Evolutionary conservation across 805 yeast species (phyloP), one percentile per base, ranked within the genome.

Genomic region (Barnettozyma sucrosica): DNA sequence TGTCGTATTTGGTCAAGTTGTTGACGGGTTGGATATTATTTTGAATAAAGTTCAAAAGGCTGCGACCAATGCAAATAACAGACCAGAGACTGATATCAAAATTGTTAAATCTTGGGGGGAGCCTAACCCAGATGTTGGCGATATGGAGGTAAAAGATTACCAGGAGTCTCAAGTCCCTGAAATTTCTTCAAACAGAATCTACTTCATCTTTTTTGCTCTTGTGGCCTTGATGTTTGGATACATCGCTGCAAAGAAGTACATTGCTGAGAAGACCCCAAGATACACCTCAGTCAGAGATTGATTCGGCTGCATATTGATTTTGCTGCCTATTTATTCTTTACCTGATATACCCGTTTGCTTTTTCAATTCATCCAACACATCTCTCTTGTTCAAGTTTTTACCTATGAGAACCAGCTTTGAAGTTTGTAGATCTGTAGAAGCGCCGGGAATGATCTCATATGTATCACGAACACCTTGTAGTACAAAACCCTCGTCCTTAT

Each of bases 381-480:
- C 69, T 2, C 60, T 58, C 39, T 66, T 54, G 14, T 65, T 61
- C 30, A 87, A 63, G 41, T 76, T 72, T 63, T 85, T 83, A 1
- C 96, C 96, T 36, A 88, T 88, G 11, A 88, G 68, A 2, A 88
- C 90, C 24, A 88, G 53, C 64, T 83, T 86, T 49, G 83, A 80
- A 26, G 63, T 51, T 0, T 55, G 57, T 2, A 70, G 61, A 0
- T 68, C 74, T 5, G 72, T 69, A 39, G 62, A 56, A 5, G 57
- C 56, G 4, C 71, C 70, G 13, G 77, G 80, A 4, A 83, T 72
- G 3, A 88, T 70, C 52, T 93, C 99, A 65, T 89, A 93, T 0
- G 96, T 89, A 47, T 89, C 93, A 50, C 98, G 73, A 0, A 93
- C 99, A 11, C 95, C 98, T 63, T 93, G 99, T 10, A 93, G 67